These are phyloP conservation scores for Avena eriantha DNA, from an alignment of 176 grass and related monocot species.

Conservation along the genomic window DNA sequence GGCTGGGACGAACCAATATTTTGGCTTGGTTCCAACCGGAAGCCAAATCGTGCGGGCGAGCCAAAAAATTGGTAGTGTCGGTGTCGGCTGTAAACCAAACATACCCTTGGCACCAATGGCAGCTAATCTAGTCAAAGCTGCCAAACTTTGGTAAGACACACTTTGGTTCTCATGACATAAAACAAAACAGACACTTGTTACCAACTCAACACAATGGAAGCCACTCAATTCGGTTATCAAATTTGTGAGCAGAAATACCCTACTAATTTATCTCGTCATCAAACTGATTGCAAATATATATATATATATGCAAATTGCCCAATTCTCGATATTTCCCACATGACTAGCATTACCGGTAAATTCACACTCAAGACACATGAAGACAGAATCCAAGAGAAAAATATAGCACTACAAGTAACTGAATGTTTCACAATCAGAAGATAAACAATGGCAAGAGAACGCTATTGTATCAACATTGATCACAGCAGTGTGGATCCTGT, in stretches of 20 bases:
- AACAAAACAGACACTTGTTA: neutral
- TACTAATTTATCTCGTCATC: slow-evolving; percentile 4
- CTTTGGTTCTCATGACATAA: neutral
- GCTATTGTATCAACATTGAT: neutral
- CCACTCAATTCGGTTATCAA: neutral
- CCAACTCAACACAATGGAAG: slow-evolving; percentile 1
- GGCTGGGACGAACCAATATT: neutral
- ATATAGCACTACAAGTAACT: neutral
- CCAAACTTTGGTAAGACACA: neutral
- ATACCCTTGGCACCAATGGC: neutral
- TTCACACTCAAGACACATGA: neutral
- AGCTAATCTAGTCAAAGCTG: slow-evolving; percentile 11
- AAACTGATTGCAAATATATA: neutral
- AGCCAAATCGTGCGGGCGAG: neutral
- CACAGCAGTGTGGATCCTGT: neutral
- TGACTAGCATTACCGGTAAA: neutral
- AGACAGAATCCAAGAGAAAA: neutral
- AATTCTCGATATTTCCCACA: neutral
- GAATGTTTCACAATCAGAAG: neutral
- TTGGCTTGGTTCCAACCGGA: neutral
- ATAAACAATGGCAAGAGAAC: neutral
- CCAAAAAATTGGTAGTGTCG: neutral
- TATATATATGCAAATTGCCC: neutral
- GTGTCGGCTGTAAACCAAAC: neutral
- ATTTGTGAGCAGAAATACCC: neutral